Base-by-base conservation (phyloP, 768 basidiomycete species). In the Clavulina sp. region DNA sequence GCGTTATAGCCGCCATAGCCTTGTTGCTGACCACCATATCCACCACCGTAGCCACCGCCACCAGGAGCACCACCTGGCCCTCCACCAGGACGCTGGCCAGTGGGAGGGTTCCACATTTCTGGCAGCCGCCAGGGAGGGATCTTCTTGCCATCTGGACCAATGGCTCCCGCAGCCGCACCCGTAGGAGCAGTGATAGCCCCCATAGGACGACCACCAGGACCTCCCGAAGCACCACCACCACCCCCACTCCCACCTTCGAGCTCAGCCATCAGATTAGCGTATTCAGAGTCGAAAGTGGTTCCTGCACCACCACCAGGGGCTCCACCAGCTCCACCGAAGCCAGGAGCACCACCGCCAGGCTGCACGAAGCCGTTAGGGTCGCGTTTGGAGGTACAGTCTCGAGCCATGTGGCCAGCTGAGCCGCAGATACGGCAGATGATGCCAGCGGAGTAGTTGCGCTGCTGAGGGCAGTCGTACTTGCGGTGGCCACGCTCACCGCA, bases 361-460 rank as follows among this genome's bases (percentile, higher is more conserved):
- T 38, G 34, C 23, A 36, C 28, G 43, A 55, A 55, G 51, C 64
- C 61, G 60, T 84, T 85, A 54, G 86, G 84, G 65, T 91, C 86
- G 62, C 80, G 88, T 67, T 88, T 85, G 63, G 86, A 83, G 44
- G 87, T 85, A 65, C 93, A 97, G 68, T 97, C 93, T 59, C 92
- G 81, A 48, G 92, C 93, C 93, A 99, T 96, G 69, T 97, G 93
- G 33, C 95, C 93, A 36, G 91, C 89, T 61, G 88, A 92, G 56
- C 93, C 93, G 66, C 95, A 99, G 61, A 92, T 79, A 62, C 89
- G 91, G 73, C 95, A 99, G 63, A 96, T 93, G 71, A 99, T 92
- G 72, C 93, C 93, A 70, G 95, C 95, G 59, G 88, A 92, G 70
- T 91, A 97, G 70, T 95, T 95, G 66, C 85, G 81, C 67, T 95